A percentile compares a stretch with the other conserved stretches of the same genome.
phyloP scores from a whole-genome alignment of 73 alveolate genomes.

The Blepharisma stoltei region DNA sequence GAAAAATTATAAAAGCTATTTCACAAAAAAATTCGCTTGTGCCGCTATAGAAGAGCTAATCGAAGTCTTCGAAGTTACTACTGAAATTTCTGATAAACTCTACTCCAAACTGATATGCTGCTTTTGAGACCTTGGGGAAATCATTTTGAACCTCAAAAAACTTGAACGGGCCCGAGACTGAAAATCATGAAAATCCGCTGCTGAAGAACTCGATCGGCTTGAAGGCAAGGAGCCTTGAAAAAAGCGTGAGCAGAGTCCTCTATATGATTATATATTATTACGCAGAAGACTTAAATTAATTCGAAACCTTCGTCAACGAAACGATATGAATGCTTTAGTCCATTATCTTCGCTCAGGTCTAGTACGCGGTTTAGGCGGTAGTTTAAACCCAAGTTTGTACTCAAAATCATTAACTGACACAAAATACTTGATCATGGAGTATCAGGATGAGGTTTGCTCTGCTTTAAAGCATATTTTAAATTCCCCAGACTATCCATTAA shows the following conservation, averaged over 20 bases:
- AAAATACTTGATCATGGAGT: conserved; percentile 50
- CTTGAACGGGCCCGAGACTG: conserved; percentile 34
- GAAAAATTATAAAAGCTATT: too few relatives aligned
- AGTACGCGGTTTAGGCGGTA: conserved; percentile 52
- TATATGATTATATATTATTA: conserved; percentile 46
- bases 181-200: conserved; percentile 41
- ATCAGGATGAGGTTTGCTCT: conserved; percentile 55
- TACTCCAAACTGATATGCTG: conserved; percentile 32
- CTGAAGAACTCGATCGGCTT: conserved; percentile 45
- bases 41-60: background rate
- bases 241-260: conserved; percentile 27
- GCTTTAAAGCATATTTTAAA: conserved; percentile 48
- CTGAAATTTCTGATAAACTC: background rate
- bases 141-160: background rate
- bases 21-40: too few relatives aligned
- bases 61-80: conserved; percentile 5
- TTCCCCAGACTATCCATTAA: conserved; percentile 27
- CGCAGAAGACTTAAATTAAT: conserved; percentile 17
- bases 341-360: conserved; percentile 47
- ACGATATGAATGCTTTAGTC: conserved; percentile 44
- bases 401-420: conserved; percentile 58
- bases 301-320: conserved; percentile 38
- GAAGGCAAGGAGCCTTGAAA: conserved; percentile 63
- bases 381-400: conserved; percentile 44
- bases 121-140: conserved; percentile 28